These are phyloP conservation scores for Coemansia sp. DNA, from an alignment of 192 early-diverging fungal species.

Conservation along the genomic window DNA sequence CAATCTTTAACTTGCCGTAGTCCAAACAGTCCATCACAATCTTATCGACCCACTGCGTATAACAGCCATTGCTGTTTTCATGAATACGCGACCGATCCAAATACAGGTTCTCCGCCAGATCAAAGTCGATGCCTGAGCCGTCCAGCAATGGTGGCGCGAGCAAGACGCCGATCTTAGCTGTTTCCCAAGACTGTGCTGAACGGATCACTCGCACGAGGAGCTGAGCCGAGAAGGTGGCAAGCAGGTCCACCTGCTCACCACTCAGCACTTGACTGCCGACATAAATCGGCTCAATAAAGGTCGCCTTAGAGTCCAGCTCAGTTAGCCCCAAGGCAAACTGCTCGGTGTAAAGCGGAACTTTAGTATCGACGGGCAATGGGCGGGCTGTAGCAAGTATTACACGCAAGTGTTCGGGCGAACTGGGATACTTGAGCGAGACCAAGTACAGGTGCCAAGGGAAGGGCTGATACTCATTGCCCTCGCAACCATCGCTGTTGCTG, in stretches of 20 bases:
- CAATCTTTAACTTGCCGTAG: slow-evolving; percentile 37
- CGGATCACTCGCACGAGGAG: slow-evolving; percentile 57
- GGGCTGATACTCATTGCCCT: slow-evolving; percentile 9
- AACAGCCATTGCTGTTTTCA: not conserved
- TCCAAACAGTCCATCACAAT: slow-evolving; percentile 50
- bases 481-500: slow-evolving; percentile 14
- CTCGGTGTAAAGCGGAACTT: slow-evolving; percentile 35
- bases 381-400: slow-evolving; percentile 27
- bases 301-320: slow-evolving; percentile 11
- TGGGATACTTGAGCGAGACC: slow-evolving; percentile 30
- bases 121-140: slow-evolving; percentile 31
- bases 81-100: slow-evolving; percentile 21
- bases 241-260: slow-evolving; percentile 38
- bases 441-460: slow-evolving; percentile 37
- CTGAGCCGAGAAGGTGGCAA: slow-evolving; percentile 62
- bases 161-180: slow-evolving; percentile 60
- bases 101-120: slow-evolving; percentile 27
- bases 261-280: slow-evolving; percentile 36
- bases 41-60: slow-evolving; percentile 6
- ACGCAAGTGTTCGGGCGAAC: not conserved
- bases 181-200: slow-evolving; percentile 56
- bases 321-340: slow-evolving; percentile 25
- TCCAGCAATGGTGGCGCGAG: slow-evolving; percentile 58
- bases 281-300: slow-evolving; percentile 17
- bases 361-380: slow-evolving; percentile 25